Evolutionary conservation across 2,329 filamentous ascomycete species (phyloP).

Genomic region (Colletotrichum limetticola): DNA sequence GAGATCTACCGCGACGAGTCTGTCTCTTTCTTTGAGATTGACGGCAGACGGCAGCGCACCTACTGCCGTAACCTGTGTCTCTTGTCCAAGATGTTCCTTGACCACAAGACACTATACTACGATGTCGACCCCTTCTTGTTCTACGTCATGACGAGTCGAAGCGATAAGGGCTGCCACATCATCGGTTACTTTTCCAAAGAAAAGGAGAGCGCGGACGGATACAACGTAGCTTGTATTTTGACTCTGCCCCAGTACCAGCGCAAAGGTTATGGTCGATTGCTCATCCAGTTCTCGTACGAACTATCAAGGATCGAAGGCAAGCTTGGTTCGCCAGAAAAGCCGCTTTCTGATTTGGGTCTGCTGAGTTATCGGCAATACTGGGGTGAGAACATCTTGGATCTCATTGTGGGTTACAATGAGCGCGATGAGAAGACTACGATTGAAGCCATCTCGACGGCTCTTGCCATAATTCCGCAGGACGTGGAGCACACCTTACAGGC

Average conservation of each 20-base stretch:
- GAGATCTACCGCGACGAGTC: constrained; percentile 97
- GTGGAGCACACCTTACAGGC: constrained; percentile 95
- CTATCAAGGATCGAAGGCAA: constrained; percentile 95
- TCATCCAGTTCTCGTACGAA: constrained; percentile 98
- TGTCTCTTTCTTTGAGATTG: constrained; percentile 97
- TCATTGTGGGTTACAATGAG: constrained; percentile 80
- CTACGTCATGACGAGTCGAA: constrained; percentile 94
- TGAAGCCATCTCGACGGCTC: constrained; percentile 80
- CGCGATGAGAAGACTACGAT: constrained; percentile 81
- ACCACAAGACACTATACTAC: constrained; percentile 98
- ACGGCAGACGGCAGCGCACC: constrained; percentile 90
- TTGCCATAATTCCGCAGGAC: constrained; percentile 97
- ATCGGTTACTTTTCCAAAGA: constrained; percentile 99
- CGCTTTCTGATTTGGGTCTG: constrained; percentile 90
- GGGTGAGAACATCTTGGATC: constrained; percentile 92
- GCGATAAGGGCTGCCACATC: constrained; percentile 90
- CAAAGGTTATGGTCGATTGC: constrained; percentile 89
- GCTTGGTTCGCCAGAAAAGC: constrained; percentile 95
- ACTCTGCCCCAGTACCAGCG: constrained; percentile 96
- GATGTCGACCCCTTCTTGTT: constrained; percentile 99
- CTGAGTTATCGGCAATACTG: constrained; percentile 97
- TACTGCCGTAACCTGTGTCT: constrained; percentile 98
- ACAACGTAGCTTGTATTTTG: constrained; percentile 98
- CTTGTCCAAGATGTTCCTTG: constrained; percentile 94
- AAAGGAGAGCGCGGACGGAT: constrained; percentile 95